Evolutionary conservation across 257 asterid species (phyloP), one percentile per base, ranked within the genome.

Genomic region (Ehretia macrophylla): DNA sequence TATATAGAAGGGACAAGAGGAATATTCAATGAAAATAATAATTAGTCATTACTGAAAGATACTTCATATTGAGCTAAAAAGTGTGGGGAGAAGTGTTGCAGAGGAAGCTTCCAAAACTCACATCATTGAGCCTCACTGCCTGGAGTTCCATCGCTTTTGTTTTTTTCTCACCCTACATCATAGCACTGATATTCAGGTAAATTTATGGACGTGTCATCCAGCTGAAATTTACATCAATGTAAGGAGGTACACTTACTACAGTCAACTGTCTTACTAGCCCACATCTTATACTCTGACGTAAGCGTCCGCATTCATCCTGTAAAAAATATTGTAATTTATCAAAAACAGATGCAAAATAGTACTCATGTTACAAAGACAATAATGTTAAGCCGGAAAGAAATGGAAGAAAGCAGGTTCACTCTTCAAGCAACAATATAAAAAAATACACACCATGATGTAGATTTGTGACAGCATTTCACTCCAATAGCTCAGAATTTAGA

Each of bases 241-340:
- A 45, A 45, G 65, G 60, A 74, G 13, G 65, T 63, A 68, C 27
- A 70, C 98, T 85, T 79, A 90, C 98, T 52, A 90, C 86, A 39
- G 96, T 80, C 52, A 75, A 77, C 51, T 61, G 87, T 70, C 83
- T 77, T 75, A 80, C 86, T 65, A 85, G 92, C 63, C 95, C 95
- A 27, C 83, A 83, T 75, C 87, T 79, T 58, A 90, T 80, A 82
- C 86, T 82, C 72, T 90, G 94, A 55, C 88, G 94, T 52, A 90
- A 73, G 64, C 87, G 84, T 69, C 75, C 65, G 80, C 98, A 90
- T 75, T 87, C 98, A 23, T 87, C 98, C 98, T 90, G 85, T 48
- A 76, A 47, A 58, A 20, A n/a, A n/a, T n/a, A n/a, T n/a, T n/a
- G n/a, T n/a, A n/a, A n/a, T n/a, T n/a, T n/a, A n/a, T n/a, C n/a